Evolutionary conservation across 352 stramenopile species (phyloP), one percentile per base, ranked within the genome.

Genomic region (Phytophthora ramorum): DNA sequence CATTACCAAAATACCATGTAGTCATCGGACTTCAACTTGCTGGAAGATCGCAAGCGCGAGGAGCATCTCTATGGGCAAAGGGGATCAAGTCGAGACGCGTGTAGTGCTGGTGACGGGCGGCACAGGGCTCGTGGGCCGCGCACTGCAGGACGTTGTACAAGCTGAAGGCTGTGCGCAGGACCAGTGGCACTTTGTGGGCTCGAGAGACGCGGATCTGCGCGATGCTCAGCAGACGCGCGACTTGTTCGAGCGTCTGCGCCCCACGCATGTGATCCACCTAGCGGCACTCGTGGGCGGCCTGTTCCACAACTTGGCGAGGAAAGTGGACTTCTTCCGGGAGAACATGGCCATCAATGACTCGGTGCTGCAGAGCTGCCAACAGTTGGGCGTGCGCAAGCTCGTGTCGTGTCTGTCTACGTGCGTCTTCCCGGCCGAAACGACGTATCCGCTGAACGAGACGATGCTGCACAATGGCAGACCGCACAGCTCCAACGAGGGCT

Each of bases 311-410:
- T 47, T 97, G 53, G 71, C 69, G 19, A 71, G 87, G 54, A 94
- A 98, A 69, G 96, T 99, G n/a, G 97, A 99, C 71, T 99, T 99
- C 68, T 99, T 98, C 77, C 90, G 97, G 35, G 93, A 99, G 66
- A 99, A 99, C 78, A 97, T 98, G 70, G 81, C 98, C 38, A 99
- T 99, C 62, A 99, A 99, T 75, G 97, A 99, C 84, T 98, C 98
- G 48, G 96, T 99, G 45, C 97, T 99, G 84, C 95, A 98, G 68
- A 97, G 90, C 79, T 98, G 93, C 66, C 83, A 96, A 45, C 65
- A 83, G 7, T 92, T 86, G 53, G 37, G 60, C 22, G 91, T 98
- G n/a, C 54, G 73, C n/a, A 98, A 99, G 82, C 84, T 99, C 50
- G 96, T 99, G 19, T 98, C 93, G 59, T 99, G 97, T 71, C 84